phyloP scores from a whole-genome alignment of 768 basidiomycete species.

The Boletus eberwhitei region DNA sequence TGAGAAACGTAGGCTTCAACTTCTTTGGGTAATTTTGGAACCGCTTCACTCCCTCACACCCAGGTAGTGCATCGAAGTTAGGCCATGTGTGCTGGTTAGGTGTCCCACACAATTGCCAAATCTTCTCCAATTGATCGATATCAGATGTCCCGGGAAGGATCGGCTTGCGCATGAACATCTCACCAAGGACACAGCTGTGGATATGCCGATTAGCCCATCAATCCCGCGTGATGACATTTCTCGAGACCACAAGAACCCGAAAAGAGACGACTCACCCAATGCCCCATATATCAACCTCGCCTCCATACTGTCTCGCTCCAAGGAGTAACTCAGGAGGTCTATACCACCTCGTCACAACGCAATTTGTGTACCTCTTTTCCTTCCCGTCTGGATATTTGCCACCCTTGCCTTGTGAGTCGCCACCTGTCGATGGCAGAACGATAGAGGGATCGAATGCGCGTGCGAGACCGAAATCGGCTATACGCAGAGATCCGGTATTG shows the following conservation, averaged over 20 bases:
- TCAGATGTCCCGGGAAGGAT: constrained; percentile 88
- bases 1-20: constrained; percentile 55
- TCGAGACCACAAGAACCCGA: not conserved
- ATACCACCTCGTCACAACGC: constrained; percentile 94
- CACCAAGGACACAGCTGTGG: constrained; percentile 86
- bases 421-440: constrained; percentile 28
- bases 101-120: constrained; percentile 86
- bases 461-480: constrained; percentile 97
- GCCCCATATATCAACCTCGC: constrained; percentile 97
- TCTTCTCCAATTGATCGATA: constrained; percentile 87
- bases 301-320: constrained; percentile 85
- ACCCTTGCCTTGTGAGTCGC: constrained; percentile 19
- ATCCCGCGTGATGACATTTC: not conserved
- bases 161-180: constrained; percentile 88
- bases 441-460: constrained; percentile 64
- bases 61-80: constrained; percentile 68
- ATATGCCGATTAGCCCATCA: not conserved
- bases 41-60: constrained; percentile 74
- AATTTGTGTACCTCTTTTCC: constrained; percentile 86
- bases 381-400: constrained; percentile 40
- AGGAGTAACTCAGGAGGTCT: constrained; percentile 90
- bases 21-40: constrained; percentile 54
- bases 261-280: constrained; percentile 63
- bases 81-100: constrained; percentile 84
- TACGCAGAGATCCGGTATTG: constrained; percentile 76